A percentile compares a stretch with the other conserved stretches of the same genome.
These are phyloP conservation scores for Artemisia annua DNA, from an alignment of 129 eudicot genomes.

Conservation along the genomic window DNA sequence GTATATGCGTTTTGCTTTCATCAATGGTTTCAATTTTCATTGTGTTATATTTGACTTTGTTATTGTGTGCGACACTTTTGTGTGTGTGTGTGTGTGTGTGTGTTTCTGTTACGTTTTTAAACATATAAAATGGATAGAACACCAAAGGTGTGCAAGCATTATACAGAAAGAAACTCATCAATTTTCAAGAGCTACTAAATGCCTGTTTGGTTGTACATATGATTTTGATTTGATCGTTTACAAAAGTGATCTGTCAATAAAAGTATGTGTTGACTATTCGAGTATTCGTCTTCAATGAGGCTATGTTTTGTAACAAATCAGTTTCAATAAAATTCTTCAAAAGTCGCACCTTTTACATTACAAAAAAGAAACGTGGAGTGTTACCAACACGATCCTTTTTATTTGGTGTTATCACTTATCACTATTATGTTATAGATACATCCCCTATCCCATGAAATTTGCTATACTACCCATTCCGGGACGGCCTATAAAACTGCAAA, in stretches of 20 bases:
- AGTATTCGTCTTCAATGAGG: conserved; percentile 6
- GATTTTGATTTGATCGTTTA: conserved; percentile 3
- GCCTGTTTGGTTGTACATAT: neutral
- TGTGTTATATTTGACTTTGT: neutral
- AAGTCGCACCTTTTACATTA: too few species aligned
- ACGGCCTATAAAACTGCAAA: too few species aligned
- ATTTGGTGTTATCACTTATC: too few species aligned
- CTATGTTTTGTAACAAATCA: neutral
- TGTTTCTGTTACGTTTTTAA: neutral
- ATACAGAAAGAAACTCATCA: neutral
- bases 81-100: neutral
- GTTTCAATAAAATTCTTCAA: too few species aligned
- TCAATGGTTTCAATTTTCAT: conserved; percentile 6
- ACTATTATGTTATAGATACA: too few species aligned
- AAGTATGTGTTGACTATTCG: conserved; percentile 1
- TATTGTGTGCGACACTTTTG: neutral
- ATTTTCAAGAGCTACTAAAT: neutral
- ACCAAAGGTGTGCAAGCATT: neutral
- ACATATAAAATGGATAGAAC: conserved; percentile 2
- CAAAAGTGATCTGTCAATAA: neutral
- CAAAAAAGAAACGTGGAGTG: too few species aligned
- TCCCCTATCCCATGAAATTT: too few species aligned
- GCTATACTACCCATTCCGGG: too few species aligned
- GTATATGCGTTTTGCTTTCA: conserved; percentile 32
- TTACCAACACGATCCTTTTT: too few species aligned